Conservation (phyloP, 2,329 filamentous ascomycete genomes). For the Ascosphaera aggregata region DNA sequence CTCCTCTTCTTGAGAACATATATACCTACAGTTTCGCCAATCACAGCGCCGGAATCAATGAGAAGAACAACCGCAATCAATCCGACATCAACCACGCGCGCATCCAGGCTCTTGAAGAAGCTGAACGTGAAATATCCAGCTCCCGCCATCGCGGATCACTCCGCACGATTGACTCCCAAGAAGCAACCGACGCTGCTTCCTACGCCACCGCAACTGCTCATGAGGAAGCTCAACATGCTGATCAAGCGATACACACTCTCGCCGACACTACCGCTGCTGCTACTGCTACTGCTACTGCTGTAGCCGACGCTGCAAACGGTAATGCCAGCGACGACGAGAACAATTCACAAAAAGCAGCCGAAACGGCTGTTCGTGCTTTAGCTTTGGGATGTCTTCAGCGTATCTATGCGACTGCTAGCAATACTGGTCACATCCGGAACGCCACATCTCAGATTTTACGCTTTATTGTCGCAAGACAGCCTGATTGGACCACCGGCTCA, state of each 20-base stretch:
- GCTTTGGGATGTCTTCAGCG: conserved; percentile 71
- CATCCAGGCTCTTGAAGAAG: not conserved
- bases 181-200: not conserved
- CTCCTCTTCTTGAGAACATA: conserved; percentile 68
- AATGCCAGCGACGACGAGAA: conserved; percentile 22
- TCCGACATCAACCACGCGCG: conserved; percentile 23
- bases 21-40: conserved; percentile 29
- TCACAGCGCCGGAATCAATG: conserved; percentile 34
- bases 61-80: conserved; percentile 36
- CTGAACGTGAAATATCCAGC: not conserved
- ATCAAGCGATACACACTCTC: too few relatives aligned
- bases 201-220: too few relatives aligned
- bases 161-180: not conserved
- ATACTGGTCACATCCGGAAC: conserved; percentile 54
- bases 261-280: not conserved
- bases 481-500: conserved; percentile 8
- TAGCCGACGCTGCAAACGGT: not conserved
- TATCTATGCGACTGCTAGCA: conserved; percentile 56
- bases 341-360: conserved; percentile 72
- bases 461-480: conserved; percentile 39
- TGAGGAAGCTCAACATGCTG: too few relatives aligned
- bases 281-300: not conserved
- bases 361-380: conserved; percentile 66
- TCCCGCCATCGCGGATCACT: not conserved
- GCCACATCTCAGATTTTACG: conserved; percentile 51